phyloP scores from a whole-genome alignment of 768 basidiomycete species.

The Tulasnella sp. region DNA sequence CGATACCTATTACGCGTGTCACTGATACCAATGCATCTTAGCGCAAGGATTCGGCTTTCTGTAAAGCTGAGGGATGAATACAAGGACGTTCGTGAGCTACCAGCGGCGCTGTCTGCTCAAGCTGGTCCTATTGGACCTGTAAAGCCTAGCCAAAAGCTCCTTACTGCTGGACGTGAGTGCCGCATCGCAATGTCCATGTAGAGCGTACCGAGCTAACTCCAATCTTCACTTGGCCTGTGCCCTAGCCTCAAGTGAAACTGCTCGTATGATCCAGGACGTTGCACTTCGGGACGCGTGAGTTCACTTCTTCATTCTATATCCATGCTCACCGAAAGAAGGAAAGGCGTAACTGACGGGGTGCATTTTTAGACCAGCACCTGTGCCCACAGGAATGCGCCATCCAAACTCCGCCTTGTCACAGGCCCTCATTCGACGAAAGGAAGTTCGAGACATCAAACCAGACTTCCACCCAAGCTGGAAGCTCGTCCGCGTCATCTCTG shows the following conservation, averaged over 20 bases:
- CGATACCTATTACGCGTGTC: too few relatives aligned
- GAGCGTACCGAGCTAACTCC: not conserved
- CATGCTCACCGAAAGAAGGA: not conserved
- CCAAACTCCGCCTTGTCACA: constrained; percentile 76
- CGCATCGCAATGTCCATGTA: not conserved
- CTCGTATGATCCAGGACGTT: constrained; percentile 57
- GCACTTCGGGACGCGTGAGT: constrained; percentile 37
- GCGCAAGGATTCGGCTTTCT: constrained; percentile 61
- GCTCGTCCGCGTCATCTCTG: constrained; percentile 90
- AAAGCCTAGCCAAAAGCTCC: constrained; percentile 58
- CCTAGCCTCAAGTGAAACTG: constrained; percentile 39
- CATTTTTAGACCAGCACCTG: constrained; percentile 27
- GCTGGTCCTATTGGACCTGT: constrained; percentile 75
- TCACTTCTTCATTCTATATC: not conserved
- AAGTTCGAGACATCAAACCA: constrained; percentile 86
- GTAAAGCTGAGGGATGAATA: constrained; percentile 90
- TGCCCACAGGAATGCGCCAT: constrained; percentile 24
- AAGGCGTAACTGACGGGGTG: constrained; percentile 43
- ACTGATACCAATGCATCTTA: constrained; percentile 24
- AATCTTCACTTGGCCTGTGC: not conserved
- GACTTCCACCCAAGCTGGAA: constrained; percentile 96
- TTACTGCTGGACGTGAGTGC: constrained; percentile 58
- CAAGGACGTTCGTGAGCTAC: constrained; percentile 72
- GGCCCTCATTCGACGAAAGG: constrained; percentile 86
- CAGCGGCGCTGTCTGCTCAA: constrained; percentile 60